Conservation (phyloP, 495 filamentous ascomycete genomes). For the Xylaria palmicola region DNA sequence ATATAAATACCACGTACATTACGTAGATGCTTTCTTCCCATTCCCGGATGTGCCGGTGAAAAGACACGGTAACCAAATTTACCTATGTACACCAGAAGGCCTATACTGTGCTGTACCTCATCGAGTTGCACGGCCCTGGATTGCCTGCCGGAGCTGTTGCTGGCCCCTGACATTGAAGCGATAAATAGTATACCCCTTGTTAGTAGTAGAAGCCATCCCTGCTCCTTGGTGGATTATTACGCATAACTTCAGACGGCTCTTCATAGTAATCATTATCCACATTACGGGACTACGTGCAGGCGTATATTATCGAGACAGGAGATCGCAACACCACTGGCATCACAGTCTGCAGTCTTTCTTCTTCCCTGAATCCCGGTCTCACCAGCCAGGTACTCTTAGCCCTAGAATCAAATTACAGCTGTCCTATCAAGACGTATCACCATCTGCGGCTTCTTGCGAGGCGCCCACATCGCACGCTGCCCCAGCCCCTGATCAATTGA, state of each 20-base stretch:
- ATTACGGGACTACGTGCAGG: neutral
- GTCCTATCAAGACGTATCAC: no score
- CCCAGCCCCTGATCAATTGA: no score
- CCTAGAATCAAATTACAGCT: no score
- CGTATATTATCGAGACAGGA: neutral
- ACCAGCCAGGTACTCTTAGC: no score
- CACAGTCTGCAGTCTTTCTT: no score
- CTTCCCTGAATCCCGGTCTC: neutral
- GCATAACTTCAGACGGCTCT: conserved; percentile 2
- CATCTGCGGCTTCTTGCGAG: no score
- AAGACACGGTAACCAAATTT: neutral
- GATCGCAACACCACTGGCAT: no score
- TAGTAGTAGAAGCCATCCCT: neutral
- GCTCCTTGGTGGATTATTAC: conserved; percentile 5
- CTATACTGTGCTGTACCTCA: conserved; percentile 2
- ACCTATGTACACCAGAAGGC: conserved; percentile 1
- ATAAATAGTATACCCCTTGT: neutral
- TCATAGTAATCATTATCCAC: conserved; percentile 13
- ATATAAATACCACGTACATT: neutral
- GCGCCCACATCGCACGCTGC: no score
- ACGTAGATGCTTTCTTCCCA: neutral
- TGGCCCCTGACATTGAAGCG: conserved; percentile 6
- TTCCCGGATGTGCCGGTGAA: conserved; percentile 1
- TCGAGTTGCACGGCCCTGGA: neutral
- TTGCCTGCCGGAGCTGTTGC: conserved; percentile 6